Percentiles rank a stretch among this genome's conserved stretches.
Conservation (phyloP, 495 filamentous ascomycete genomes). For the Staphylotrichum tortipilum region DNA sequence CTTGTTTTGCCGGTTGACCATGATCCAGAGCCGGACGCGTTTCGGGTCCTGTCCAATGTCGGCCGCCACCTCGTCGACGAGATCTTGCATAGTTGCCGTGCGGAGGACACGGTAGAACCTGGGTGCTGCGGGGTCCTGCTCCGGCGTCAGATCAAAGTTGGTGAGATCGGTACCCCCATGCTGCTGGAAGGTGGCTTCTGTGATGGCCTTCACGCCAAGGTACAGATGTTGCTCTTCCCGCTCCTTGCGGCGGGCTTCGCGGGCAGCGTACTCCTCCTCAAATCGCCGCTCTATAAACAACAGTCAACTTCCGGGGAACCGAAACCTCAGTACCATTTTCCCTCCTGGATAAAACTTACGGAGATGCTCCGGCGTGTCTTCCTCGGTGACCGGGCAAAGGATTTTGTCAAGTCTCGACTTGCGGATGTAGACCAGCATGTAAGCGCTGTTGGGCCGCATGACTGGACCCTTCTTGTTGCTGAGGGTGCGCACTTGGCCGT, state of each 20-base stretch:
- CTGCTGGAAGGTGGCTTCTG: slow-evolving; percentile 65
- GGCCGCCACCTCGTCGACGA: slow-evolving; percentile 58
- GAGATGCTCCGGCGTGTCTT: slow-evolving; percentile 78
- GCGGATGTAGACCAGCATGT: slow-evolving; percentile 97
- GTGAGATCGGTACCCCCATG: slow-evolving; percentile 84
- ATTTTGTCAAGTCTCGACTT: slow-evolving; percentile 74
- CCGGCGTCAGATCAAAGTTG: slow-evolving; percentile 50
- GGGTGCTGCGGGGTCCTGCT: slow-evolving; percentile 50
- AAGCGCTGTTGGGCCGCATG: slow-evolving; percentile 62
- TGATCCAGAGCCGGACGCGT: slow-evolving; percentile 77
- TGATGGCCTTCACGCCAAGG: slow-evolving; percentile 70
- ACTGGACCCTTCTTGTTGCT: slow-evolving; percentile 38
- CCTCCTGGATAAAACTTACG: slow-evolving; percentile 37
- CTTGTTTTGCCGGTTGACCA: slow-evolving; percentile 98
- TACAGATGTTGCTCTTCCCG: slow-evolving; percentile 90
- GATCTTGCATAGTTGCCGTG: slow-evolving; percentile 62
- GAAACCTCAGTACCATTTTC: no score
- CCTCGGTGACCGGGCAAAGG: slow-evolving; percentile 60
- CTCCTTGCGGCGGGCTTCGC: slow-evolving; percentile 71
- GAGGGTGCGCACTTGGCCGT: slow-evolving; percentile 28
- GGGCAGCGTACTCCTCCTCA: slow-evolving; percentile 67
- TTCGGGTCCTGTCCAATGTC: slow-evolving; percentile 56
- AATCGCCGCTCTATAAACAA: slow-evolving; percentile 50
- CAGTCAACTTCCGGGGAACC: slow-evolving; percentile 21
- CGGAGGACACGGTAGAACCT: slow-evolving; percentile 61